A percentile compares a stretch with the other conserved stretches of the same genome.
phyloP scores from a whole-genome alignment of 2,329 filamentous ascomycete genomes.

The Elsinoe arachidis region DNA sequence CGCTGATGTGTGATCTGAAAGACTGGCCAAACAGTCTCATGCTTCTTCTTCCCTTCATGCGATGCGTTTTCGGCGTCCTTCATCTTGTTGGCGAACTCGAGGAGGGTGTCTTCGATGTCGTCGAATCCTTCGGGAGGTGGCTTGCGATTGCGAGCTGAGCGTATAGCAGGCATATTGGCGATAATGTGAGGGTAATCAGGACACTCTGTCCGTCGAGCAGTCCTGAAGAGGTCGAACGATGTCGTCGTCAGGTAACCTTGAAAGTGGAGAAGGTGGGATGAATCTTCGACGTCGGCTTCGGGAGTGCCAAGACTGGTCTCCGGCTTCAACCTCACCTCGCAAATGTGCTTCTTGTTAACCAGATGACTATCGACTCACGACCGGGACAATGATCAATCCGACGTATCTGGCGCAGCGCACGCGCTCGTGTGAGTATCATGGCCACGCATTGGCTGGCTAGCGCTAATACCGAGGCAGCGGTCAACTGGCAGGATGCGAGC shows the following conservation, averaged over 20 bases:
- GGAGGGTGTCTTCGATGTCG: conserved; percentile 77
- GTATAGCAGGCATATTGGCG: conserved; percentile 62
- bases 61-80: conserved; percentile 90
- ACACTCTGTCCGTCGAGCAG: not conserved
- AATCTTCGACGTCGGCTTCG: not conserved
- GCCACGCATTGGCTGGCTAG: not conserved
- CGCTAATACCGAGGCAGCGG: conserved; percentile 48
- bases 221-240: not conserved
- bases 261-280: not conserved
- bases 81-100: conserved; percentile 85
- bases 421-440: conserved; percentile 39
- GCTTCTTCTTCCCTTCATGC: conserved; percentile 68
- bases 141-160: conserved; percentile 68
- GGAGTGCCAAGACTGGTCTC: conserved; percentile 6
- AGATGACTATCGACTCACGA: not conserved
- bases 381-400: conserved; percentile 62
- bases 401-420: conserved; percentile 68
- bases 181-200: not conserved
- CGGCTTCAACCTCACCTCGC: conserved; percentile 10
- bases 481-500: conserved; percentile 83
- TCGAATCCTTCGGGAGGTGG: conserved; percentile 77
- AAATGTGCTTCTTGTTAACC: not conserved
- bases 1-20: conserved; percentile 96
- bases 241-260: not conserved
- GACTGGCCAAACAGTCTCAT: conserved; percentile 92